phyloP scores from a whole-genome alignment of 1,284 basidiomycete species.

The Sanghuangporus weigelae region DNA sequence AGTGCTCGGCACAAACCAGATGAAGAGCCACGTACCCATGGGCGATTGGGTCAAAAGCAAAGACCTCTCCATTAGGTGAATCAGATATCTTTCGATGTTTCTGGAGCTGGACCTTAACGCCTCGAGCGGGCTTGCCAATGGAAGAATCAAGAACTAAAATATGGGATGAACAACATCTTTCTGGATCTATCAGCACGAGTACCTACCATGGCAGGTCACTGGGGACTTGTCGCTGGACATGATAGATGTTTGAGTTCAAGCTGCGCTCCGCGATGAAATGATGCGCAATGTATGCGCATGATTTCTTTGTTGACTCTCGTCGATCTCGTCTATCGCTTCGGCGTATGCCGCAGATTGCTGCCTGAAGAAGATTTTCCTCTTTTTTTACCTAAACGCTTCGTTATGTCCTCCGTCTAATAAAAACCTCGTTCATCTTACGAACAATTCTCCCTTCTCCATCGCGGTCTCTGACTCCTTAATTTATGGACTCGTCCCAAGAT shows the following conservation, averaged over 20 bases:
- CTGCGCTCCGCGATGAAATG: not conserved
- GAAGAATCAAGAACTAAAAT: conserved; percentile 41
- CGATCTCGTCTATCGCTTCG: not conserved
- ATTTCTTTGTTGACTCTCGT: no score
- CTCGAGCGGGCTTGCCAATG: conserved; percentile 36
- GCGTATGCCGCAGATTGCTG: not conserved
- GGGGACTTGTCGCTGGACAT: conserved; percentile 30
- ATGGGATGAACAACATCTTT: not conserved
- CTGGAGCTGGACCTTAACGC: conserved; percentile 30
- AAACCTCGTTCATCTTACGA: not conserved
- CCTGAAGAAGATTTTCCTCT: no score
- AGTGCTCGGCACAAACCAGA: not conserved
- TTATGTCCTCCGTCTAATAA: not conserved
- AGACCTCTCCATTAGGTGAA: conserved; percentile 14
- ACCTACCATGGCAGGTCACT: conserved; percentile 44
- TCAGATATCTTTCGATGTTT: conserved; percentile 19
- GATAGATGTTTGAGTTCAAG: not conserved
- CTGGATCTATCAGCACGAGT: not conserved
- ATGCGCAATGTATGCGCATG: no score
- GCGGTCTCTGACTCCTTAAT: not conserved
- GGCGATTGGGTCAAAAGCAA: conserved; percentile 27
- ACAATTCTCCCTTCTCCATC: not conserved
- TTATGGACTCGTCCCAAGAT: conserved; percentile 4
- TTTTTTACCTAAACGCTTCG: not conserved
- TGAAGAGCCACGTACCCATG: conserved; percentile 27